Base-by-base conservation (phyloP, 306 rosid species). In the Morella rubra region DNA sequence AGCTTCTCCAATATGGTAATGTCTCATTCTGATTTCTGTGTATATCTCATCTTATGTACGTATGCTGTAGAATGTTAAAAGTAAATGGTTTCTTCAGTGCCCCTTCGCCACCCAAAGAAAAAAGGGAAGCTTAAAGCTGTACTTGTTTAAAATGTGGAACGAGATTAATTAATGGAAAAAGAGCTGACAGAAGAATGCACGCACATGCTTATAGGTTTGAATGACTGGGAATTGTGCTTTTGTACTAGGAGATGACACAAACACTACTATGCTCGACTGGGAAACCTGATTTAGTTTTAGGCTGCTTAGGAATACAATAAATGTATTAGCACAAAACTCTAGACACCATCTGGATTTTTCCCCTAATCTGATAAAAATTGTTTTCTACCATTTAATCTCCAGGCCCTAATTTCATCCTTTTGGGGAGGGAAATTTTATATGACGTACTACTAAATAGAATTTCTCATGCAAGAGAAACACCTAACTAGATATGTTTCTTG, bases 1-100 rank as follows among this genome's bases (percentile, higher is more conserved):
- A 80, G 78, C 80, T 87, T 80, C 92, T 92, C 55, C 89, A 83
- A 27, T 27, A 27, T 47, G 93, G 96, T 90, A 81, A 76, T 86
- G 73, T 51, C 50, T 65, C 71, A 8, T 42, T 65, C 71, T 42
- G 7, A 65, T n/a, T n/a, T n/a, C n/a, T n/a, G n/a, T n/a, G 1
- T 41, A 65, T 40, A 8, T 4, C 8, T 9, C 41, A 27, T 27
- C 32, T 27, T 27, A 27, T 27, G 32, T 27, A 27, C 32, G 32
- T 20, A 22, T 4, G 4, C 10, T 37, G 8, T 58, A 22, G 13
- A 20, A 22, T 58, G 40, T 22, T n/a, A n/a, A 22, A 22, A 3
- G 9, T 54, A 54, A 9, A 0, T 54, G 7, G 60, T 54, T 13
- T 1, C 67, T 5, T 1, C 4, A 16, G 3, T 32, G 18, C 44